Evolutionary conservation across 805 yeast genomes (phyloP), one percentile per base, ranked within the genome.

Genomic region (Metschnikowia vanudenii): DNA sequence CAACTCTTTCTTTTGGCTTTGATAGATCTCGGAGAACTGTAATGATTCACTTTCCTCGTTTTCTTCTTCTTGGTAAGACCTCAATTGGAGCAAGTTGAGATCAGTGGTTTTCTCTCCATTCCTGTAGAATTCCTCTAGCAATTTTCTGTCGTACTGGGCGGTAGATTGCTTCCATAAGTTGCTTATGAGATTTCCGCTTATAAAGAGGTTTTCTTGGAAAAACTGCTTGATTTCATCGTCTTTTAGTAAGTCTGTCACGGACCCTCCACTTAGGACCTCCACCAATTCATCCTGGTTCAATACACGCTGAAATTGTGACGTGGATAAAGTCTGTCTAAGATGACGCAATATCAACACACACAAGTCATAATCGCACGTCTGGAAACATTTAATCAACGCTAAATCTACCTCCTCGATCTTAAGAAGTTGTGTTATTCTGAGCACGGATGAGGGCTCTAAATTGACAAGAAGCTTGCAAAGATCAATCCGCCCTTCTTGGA

Each of bases 401-500:
- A 79, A 61, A 46, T 80, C 85, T 37, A 80, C 72, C 55, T 88
- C 90, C 37, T 86, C 89, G 74, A 88, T 82, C 18, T 79, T 81
- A 19, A 89, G 61, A 31, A 88, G 72, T 41, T 84, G 70, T 10
- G 53, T 53, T 1, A 89, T 78, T 51, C 85, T 86, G 46, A 78
- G 75, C 6, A 73, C 68, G 0, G 85, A 75, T 12, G 75, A 68
- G 1, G 86, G 84, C 59, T 94, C 98, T 48, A 81, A 64, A 40
- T 81, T 76, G 11, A 87, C 73, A n/a, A 94, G 63, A 37, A 76
- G 69, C 44, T 84, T 79, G 31, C 96, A 84, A 18, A 94, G 65
- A 19, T 74, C 71, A 10, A 76, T 62, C 22, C 98, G 72, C 1
- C 98, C 98, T 63, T 92, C 97, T 56, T 84, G 83, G 56, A 76